phyloP scores from a whole-genome alignment of 129 eudicot genomes.

The Scalesia atractyloides region DNA sequence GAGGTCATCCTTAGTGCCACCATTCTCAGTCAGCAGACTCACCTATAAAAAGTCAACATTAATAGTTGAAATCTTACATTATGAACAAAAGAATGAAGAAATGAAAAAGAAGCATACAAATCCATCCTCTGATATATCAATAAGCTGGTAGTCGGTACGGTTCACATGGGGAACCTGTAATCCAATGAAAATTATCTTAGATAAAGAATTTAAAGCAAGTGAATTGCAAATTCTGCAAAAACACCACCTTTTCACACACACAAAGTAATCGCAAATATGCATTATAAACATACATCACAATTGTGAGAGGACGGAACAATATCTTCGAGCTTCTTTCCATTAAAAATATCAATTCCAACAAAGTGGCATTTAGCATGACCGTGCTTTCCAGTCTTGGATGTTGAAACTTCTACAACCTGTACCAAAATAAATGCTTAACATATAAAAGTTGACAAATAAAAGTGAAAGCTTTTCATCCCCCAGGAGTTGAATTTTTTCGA shows the following conservation, averaged over 20 bases:
- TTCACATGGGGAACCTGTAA: constrained; percentile 54
- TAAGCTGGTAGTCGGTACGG: constrained; percentile 51
- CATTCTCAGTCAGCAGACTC: constrained; percentile 50
- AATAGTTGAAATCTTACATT: neutral
- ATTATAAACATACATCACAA: constrained; percentile 45
- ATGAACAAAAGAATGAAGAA: neutral
- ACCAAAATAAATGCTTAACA: neutral
- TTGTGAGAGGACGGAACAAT: constrained; percentile 57
- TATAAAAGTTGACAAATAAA: neutral
- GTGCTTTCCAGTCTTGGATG: constrained; percentile 56
- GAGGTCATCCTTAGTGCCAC: constrained; percentile 50
- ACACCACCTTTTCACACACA: neutral
- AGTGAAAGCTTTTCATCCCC: neutral
- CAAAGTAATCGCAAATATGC: neutral
- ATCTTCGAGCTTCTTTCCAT: constrained; percentile 55
- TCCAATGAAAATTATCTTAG: neutral
- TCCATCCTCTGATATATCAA: constrained; percentile 56
- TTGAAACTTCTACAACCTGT: constrained; percentile 56
- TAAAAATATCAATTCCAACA: constrained; percentile 53
- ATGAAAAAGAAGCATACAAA: constrained; percentile 33
- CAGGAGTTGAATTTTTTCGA: neutral
- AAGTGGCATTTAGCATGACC: constrained; percentile 59
- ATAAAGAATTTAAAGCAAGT: neutral
- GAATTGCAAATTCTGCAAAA: neutral
- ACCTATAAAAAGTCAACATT: constrained; percentile 33